Percentiles rank a stretch among this genome's conserved stretches.
phyloP scores from a whole-genome alignment of 2,329 filamentous ascomycete genomes.

The Neonectria neomacrospora region DNA sequence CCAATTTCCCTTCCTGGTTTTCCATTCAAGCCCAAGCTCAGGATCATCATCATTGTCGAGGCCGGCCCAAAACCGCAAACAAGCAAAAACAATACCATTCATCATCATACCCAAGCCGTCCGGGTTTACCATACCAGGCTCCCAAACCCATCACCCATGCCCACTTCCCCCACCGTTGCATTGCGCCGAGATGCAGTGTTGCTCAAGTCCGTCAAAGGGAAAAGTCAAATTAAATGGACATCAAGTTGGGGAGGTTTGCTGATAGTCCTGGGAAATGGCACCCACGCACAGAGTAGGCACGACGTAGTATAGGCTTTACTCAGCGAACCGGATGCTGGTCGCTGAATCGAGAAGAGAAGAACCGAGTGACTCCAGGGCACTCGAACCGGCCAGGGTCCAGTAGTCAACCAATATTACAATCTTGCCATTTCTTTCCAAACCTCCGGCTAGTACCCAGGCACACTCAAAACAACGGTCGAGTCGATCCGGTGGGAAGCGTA shows the following conservation, averaged over 20 bases:
- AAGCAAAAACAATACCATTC: conserved; percentile 20
- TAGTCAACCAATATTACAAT: background rate
- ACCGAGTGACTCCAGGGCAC: background rate
- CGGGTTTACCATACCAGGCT: conserved; percentile 13
- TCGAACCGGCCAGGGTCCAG: conserved; percentile 12
- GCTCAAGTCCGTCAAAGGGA: conserved; percentile 23
- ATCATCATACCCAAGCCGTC: conserved; percentile 30
- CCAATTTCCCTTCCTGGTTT: conserved; percentile 27
- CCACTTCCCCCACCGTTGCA: conserved; percentile 24
- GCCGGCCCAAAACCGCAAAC: conserved; percentile 23
- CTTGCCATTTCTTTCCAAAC: background rate
- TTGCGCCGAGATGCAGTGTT: conserved; percentile 34
- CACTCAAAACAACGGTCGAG: conserved; percentile 21
- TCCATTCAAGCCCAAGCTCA: conserved; percentile 33
- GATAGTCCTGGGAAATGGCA: conserved; percentile 12
- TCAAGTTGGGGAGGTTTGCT: conserved; percentile 7
- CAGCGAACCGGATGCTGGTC: conserved; percentile 2
- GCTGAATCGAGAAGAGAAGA: background rate
- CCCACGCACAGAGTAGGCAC: conserved; percentile 6
- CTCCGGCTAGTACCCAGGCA: background rate
- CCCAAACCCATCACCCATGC: conserved; percentile 22
- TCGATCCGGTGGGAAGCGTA: conserved; percentile 31
- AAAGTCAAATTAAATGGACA: conserved; percentile 21
- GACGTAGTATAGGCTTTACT: conserved; percentile 2
- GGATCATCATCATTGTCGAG: conserved; percentile 27